Evolutionary conservation across 495 filamentous ascomycete species (phyloP), one percentile per base, ranked within the genome.

Genomic region (Arthonia radiata): DNA sequence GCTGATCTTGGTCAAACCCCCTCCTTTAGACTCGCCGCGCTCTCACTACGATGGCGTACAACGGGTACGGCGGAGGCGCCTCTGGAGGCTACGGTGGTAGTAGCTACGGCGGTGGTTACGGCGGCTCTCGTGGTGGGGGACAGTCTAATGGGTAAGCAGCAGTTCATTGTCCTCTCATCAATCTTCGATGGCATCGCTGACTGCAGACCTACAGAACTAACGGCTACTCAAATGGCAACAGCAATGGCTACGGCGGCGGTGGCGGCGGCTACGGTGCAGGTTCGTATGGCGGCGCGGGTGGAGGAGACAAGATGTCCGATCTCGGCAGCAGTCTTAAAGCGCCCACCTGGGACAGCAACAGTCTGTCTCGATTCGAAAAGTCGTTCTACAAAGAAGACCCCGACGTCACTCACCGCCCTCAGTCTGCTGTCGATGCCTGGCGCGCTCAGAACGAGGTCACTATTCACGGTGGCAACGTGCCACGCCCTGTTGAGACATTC

Each of bases 371-470:
- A 52, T 97, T 97, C 49, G 86, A 97, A 45, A 97, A 97, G 56
- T 80, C 75, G 15, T 97, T 97, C 59, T 97, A 97, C 60, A 89
- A 92, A 52, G 86, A 94, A 52, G 67, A 83, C 41, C 62, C 68
- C 4, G 61, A 64, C 31, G 86, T 97, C 16, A 47, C 66, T 28
- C 51, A 44, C 33, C 81, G 86, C 40, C 67, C 77, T 9, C 48
- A 64, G 22, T 65, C 61, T 23, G 82, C 93, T 29, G 71, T 97
- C 22, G 71, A 77, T 23, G 75, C 68, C 16, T 97, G 86, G 58
- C 73, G 89, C 39, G 64, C 62, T 45, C 59, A 71, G 35, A 63
- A 81, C 34, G 52, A 75, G 33, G 92, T 94, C 47, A 52, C 76
- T 14, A 56, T 93, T 15, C 57, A 70, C 31, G 86, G 86, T 22